Conservation (phyloP, 2,329 filamentous ascomycete genomes). For the Phialophora expanda region DNA sequence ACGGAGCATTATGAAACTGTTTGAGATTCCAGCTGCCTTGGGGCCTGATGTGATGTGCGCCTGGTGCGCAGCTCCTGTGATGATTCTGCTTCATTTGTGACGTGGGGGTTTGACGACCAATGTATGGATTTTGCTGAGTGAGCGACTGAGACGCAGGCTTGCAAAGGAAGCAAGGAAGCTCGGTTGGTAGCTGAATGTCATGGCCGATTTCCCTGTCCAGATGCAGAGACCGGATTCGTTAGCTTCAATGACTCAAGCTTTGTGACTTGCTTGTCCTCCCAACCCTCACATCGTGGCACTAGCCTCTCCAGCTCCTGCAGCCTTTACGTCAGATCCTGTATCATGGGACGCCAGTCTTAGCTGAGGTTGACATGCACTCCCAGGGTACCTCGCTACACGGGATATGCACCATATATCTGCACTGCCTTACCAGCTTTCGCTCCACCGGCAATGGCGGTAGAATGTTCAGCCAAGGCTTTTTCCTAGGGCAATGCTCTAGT, state of each 20-base stretch:
- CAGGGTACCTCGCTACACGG: neutral
- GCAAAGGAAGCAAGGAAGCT: neutral
- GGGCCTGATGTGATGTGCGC: neutral
- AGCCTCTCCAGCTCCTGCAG: neutral
- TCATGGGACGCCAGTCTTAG: neutral
- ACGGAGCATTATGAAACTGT: constrained; percentile 4
- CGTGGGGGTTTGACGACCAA: neutral
- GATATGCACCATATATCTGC: neutral
- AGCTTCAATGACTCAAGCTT: constrained; percentile 1
- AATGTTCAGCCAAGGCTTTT: neutral
- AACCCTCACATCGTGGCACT: neutral
- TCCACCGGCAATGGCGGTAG: neutral
- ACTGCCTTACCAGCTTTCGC: neutral
- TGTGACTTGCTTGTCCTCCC: neutral
- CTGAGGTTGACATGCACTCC: neutral
- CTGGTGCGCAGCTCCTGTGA: neutral
- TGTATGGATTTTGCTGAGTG: neutral
- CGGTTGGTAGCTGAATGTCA: neutral
- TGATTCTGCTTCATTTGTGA: neutral
- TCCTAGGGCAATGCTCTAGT: neutral
- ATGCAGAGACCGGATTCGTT: neutral
- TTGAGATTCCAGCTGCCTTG: neutral
- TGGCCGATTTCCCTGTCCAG: neutral
- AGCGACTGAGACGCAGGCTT: neutral
- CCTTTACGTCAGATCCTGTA: neutral